These are phyloP conservation scores for Debaryomyces maramus DNA, from an alignment of 805 yeast genomes.

Conservation along the genomic window DNA sequence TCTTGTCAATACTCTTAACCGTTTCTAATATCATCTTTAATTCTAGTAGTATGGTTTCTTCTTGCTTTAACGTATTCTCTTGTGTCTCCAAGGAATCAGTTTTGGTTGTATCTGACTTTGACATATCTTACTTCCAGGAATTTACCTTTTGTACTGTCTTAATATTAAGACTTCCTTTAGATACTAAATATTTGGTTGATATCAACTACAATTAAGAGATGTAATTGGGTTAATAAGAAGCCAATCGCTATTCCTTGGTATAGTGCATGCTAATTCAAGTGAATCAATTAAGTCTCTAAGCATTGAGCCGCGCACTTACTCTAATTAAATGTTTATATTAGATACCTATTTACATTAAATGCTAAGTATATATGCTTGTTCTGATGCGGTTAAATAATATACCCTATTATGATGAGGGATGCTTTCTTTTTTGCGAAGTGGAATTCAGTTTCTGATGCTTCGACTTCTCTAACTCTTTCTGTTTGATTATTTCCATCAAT, in stretches of 20 bases:
- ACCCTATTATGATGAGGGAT: neutral
- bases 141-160: too few species aligned
- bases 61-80: slow-evolving; percentile 13
- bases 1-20: slow-evolving; percentile 28
- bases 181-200: too few species aligned
- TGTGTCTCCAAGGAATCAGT: neutral
- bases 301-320: neutral
- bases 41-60: slow-evolving; percentile 30
- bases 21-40: slow-evolving; percentile 36
- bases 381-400: slow-evolving; percentile 1
- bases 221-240: too few species aligned
- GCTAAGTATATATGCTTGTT: neutral
- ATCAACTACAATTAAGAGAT: too few species aligned
- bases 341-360: neutral
- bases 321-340: neutral
- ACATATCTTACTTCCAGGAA: too few species aligned
- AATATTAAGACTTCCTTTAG: too few species aligned
- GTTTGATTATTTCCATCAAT: slow-evolving; percentile 28
- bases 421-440: neutral
- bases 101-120: too few species aligned
- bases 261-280: too few species aligned
- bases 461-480: slow-evolving; percentile 17
- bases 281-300: too few species aligned
- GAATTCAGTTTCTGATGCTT: neutral
- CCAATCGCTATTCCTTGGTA: too few species aligned